phyloP scores from a whole-genome alignment of 23 red algal species.

The Gracilaria domingensis region DNA sequence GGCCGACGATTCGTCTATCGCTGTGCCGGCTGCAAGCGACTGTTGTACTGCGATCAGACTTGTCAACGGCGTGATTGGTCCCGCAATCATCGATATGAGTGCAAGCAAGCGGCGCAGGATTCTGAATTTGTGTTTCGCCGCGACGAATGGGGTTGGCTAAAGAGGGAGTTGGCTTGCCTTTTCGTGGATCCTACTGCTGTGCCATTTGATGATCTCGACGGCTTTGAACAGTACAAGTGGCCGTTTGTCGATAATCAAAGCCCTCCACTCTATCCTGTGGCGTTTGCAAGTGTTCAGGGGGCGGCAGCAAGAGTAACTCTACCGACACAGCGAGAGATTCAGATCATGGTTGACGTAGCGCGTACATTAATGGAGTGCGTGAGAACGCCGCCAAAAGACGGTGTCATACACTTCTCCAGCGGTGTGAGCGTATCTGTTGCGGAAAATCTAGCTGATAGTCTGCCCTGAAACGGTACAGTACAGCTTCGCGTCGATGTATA shows the following conservation, averaged over 20 bases:
- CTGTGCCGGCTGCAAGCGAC: constrained; percentile 31
- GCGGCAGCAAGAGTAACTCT: not conserved
- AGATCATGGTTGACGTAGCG: constrained; percentile 30
- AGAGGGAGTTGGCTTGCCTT: constrained; percentile 74
- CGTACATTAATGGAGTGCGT: constrained; percentile 45
- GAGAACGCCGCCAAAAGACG: constrained; percentile 43
- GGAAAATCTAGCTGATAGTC: constrained; percentile 46
- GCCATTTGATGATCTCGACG: constrained; percentile 91
- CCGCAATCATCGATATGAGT: constrained; percentile 43
- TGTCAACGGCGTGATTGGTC: constrained; percentile 69
- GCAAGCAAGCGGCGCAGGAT: constrained; percentile 29
- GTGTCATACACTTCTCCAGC: constrained; percentile 38
- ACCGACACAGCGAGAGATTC: constrained; percentile 43
- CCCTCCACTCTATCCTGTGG: constrained; percentile 52
- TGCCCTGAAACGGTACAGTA: not conserved
- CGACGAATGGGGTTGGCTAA: constrained; percentile 58
- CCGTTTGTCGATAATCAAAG: constrained; percentile 4
- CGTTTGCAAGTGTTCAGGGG: constrained; percentile 64
- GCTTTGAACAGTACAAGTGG: constrained; percentile 37
- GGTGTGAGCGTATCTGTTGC: constrained; percentile 52
- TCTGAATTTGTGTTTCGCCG: constrained; percentile 44
- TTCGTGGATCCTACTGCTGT: constrained; percentile 71
- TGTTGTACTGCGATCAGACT: constrained; percentile 61
- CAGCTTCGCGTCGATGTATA: not conserved
- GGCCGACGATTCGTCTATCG: constrained; percentile 29